Evolutionary conservation across 2,329 filamentous ascomycete genomes (phyloP), one percentile per base, ranked within the genome.

Genomic region (Colletotrichum chlorophyti): DNA sequence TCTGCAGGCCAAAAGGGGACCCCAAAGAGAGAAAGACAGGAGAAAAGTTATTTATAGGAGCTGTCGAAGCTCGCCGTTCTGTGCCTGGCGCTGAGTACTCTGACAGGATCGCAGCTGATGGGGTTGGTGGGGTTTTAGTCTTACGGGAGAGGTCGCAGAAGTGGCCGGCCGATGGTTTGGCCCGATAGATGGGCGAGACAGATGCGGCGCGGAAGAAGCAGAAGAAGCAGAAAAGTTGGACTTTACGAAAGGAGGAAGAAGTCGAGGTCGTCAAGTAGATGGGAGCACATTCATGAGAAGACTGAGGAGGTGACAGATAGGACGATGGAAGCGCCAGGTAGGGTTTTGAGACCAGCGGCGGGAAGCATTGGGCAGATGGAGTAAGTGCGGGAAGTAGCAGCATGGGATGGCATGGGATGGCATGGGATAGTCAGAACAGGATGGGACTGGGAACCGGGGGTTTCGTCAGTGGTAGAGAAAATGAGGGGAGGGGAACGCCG

Each of bases 11-110:
- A 49, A 45, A n/a, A n/a, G n/a, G n/a, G n/a, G n/a, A n/a, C n/a
- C n/a, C n/a, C n/a, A n/a, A n/a, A n/a, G n/a, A n/a, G n/a, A n/a
- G n/a, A n/a, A n/a, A n/a, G n/a, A n/a, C n/a, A n/a, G 50, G 43
- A 32, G 21, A 19, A 45, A 59, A 61, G 62, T 64, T 65, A 65
- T 65, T 64, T 64, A 65, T 65, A 64, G 64, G 64, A 65, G 59
- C 63, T 61, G 31, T 53, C 32, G n/a, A 54, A 63, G 53, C 43
- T 55, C 53, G 61, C 47, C 26, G 49, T 23, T 40, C 60, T 40
- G 60, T 62, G 60, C 50, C 47, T 54, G 52, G 49, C 29, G 52
- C 50, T 59, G 54, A 49, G 29, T 58, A 26, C 29, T 48, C 19
- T 34, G 42, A 43, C 52, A 51, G 42, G 53, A 57, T 51, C 47